Percentiles rank a stretch among this genome's conserved stretches.
These are phyloP conservation scores for Typha latifolia DNA, from an alignment of 176 grass and related monocot genomes.

Conservation along the genomic window DNA sequence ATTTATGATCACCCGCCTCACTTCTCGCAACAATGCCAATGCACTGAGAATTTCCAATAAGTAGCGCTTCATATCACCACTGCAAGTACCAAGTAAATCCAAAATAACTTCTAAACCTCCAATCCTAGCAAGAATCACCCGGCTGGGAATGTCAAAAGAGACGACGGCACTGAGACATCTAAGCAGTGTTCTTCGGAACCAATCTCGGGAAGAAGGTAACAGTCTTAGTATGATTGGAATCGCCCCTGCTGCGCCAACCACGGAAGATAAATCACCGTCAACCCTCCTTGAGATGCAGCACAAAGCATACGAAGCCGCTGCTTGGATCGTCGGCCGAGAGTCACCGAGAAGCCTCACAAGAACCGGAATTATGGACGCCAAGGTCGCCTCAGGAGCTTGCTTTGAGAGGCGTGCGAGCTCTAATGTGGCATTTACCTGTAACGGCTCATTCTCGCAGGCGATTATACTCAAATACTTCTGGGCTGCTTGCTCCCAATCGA, in stretches of 20 bases:
- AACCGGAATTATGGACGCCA: background rate
- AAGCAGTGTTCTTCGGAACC: conserved; percentile 6
- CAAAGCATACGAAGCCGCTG: conserved; percentile 3
- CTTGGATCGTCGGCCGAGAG: background rate
- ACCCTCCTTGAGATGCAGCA: background rate
- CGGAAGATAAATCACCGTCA: conserved; percentile 5
- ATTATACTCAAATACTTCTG: conserved; percentile 8
- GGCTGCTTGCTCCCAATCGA: conserved; percentile 12
- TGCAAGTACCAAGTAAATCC: conserved; percentile 4
- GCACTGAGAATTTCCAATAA: conserved; percentile 17
- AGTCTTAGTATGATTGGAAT: conserved; percentile 7
- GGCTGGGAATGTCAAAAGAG: conserved; percentile 11
- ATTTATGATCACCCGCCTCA: background rate
- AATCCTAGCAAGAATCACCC: conserved; percentile 6
- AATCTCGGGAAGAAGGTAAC: background rate
- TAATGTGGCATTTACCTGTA: conserved; percentile 14
- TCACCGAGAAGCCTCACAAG: conserved; percentile 5
- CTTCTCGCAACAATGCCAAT: conserved; percentile 9
- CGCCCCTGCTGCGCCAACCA: conserved; percentile 7
- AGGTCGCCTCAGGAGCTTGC: conserved; percentile 8
- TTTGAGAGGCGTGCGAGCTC: conserved; percentile 14
- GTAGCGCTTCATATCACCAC: conserved; percentile 1
- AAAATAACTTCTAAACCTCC: conserved; percentile 5
- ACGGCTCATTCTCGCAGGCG: conserved; percentile 5
- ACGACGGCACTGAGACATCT: conserved; percentile 5